Evolutionary conservation across 805 yeast genomes (phyloP), one percentile per base, ranked within the genome.

Genomic region (Candida loeiensis): DNA sequence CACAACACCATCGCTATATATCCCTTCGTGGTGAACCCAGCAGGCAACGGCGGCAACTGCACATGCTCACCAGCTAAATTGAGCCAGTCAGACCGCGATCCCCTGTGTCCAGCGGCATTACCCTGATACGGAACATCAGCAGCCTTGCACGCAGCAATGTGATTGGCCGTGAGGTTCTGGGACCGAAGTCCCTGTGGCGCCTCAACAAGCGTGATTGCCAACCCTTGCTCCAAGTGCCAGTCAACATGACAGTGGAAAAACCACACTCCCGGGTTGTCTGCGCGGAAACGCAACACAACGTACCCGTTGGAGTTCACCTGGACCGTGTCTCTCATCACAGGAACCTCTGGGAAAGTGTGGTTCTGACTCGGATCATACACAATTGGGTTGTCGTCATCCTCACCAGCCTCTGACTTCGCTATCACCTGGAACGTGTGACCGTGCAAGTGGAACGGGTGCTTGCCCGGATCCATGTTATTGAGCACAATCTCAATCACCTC

Each of bases 231-330:
- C 58, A 85, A 74, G 63, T 85, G 95, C 83, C 89, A 85, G 54
- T 85, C 91, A 40, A 85, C 77, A 56, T 86, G 95, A 63, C 97
- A 89, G 59, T 89, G 97, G 80, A 89, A 85, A 45, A 84, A 77
- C 96, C 96, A 90, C 18, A 88, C 81, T 42, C 97, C 97, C 2
- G 96, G 96, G 54, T 90, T 89, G 53, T 84, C 79, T 9, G 96
- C 88, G 51, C 67, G 74, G 60, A 87, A 87, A 49, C 96, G 69
- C 22, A 80, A 55, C 13, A 82, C 89, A 37, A 80, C 59, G 57
- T 79, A 76, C 2, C 90, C 86, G 50, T 81, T 79, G 24, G 83
- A 77, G 37, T 79, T 76, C 13, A 87, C 78, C 48, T 74, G 67
- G 15, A 79, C 79, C 0, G 91, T 83, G 55, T 89, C 96, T 61